Evolutionary conservation across 305 asterid genomes (phyloP).

Genomic region (Petunia hybrid): DNA sequence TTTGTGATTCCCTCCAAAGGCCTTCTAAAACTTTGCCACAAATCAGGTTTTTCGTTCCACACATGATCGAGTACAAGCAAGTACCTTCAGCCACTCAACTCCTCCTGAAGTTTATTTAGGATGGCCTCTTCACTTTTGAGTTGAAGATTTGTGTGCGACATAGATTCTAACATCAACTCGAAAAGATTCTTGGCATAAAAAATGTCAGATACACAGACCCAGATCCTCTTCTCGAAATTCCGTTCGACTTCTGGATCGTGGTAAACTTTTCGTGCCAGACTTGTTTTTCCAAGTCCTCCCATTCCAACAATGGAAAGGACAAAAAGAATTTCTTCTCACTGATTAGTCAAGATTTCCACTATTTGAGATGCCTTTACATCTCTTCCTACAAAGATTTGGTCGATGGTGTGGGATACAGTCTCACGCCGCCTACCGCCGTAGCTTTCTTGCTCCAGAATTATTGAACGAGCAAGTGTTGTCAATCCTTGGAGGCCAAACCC

Average conservation of each 20-base stretch:
- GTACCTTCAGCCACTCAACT: neutral
- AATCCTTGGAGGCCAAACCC: neutral
- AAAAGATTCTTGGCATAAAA: neutral
- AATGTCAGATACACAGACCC: neutral
- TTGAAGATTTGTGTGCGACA: neutral
- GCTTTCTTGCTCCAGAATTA: too few relatives aligned
- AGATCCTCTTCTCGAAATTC: neutral
- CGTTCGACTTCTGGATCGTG: fast-evolving
- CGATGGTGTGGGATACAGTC: neutral
- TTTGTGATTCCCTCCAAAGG: neutral
- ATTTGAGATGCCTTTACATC: neutral
- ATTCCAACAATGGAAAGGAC: neutral
- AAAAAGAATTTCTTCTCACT: neutral
- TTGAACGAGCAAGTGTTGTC: too few relatives aligned
- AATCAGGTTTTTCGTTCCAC: neutral
- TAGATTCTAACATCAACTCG: neutral
- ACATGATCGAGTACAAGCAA: slow-evolving; percentile 30
- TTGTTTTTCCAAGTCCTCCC: neutral
- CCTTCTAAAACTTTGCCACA: neutral
- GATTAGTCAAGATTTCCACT: neutral
- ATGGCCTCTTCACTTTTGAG: neutral
- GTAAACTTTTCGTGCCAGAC: neutral
- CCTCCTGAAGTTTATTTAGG: neutral
- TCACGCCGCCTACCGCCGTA: too few relatives aligned
- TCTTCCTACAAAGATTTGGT: neutral